These are phyloP conservation scores for Xanthoceras sorbifolium DNA, from an alignment of 345 rosid species.

Conservation along the genomic window DNA sequence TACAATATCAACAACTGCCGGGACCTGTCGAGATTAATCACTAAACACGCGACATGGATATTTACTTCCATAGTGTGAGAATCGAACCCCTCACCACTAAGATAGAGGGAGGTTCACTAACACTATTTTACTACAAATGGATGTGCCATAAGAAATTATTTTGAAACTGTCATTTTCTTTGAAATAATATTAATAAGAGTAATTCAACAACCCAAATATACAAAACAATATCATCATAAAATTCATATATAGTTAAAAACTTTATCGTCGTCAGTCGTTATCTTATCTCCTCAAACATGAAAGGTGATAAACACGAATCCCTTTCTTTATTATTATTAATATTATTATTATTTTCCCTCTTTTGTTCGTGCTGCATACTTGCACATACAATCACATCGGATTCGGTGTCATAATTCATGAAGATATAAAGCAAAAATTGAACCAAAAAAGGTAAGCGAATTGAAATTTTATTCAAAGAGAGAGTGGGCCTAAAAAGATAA, in stretches of 20 bases:
- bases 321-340: neutral
- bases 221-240: too few relatives aligned
- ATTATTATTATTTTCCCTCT: neutral
- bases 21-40: too few relatives aligned
- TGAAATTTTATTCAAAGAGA: neutral
- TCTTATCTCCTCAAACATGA: conserved; percentile 6
- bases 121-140: too few relatives aligned
- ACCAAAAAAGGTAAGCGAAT: neutral
- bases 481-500: neutral
- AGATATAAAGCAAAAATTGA: neutral
- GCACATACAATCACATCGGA: neutral
- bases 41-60: too few relatives aligned
- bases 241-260: too few relatives aligned
- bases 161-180: neutral
- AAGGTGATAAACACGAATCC: conserved; percentile 11
- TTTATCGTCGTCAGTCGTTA: neutral
- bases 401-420: neutral
- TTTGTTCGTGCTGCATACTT: neutral
- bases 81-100: too few relatives aligned
- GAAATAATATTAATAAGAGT: too few relatives aligned
- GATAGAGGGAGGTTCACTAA: too few relatives aligned
- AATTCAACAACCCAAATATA: neutral
- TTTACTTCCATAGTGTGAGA: too few relatives aligned
- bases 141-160: too few relatives aligned
- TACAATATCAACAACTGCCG: too few relatives aligned